These are phyloP conservation scores for Acanthamoeba healyi DNA, from an alignment of 208 protist genomes.

Conservation along the genomic window DNA sequence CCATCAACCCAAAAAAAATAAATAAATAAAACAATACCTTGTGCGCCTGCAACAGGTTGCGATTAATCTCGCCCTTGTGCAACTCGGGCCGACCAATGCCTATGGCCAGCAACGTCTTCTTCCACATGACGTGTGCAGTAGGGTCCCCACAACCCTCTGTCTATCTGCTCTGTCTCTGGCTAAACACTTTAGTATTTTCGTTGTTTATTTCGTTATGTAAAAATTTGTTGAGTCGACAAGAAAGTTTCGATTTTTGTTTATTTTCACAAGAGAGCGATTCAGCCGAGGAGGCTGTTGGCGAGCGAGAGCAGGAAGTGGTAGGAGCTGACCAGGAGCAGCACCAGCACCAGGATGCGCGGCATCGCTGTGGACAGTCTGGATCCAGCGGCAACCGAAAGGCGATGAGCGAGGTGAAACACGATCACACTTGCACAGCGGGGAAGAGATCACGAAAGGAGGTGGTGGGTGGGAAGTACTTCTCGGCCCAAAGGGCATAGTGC, in stretches of 20 bases:
- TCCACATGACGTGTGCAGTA: not conserved
- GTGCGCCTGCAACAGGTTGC: not conserved
- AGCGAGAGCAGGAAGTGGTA: conserved; percentile 6
- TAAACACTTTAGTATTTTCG: too few relatives aligned
- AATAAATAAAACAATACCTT: not conserved
- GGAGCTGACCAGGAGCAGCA: conserved; percentile 9
- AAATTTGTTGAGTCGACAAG: too few relatives aligned
- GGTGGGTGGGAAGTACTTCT: conserved; percentile 2
- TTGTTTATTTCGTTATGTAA: not conserved
- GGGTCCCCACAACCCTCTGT: too few relatives aligned
- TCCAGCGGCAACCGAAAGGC: not conserved
- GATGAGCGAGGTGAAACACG: too few relatives aligned
- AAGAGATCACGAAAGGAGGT: too few relatives aligned
- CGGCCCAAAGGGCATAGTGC: conserved; percentile 13
- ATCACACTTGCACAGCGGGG: too few relatives aligned
- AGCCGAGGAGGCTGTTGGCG: not conserved
- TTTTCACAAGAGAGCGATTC: too few relatives aligned
- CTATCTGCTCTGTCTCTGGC: too few relatives aligned
- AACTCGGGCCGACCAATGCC: conserved; percentile 44
- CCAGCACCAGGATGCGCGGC: conserved; percentile 17
- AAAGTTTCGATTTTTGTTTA: too few relatives aligned
- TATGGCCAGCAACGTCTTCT: conserved; percentile 32
- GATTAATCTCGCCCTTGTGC: not conserved
- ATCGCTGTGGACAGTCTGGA: conserved; percentile 11
- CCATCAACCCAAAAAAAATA: too few relatives aligned